Conservation (phyloP, 257 asterid genomes). For the Nyctanthes arbortristis region DNA sequence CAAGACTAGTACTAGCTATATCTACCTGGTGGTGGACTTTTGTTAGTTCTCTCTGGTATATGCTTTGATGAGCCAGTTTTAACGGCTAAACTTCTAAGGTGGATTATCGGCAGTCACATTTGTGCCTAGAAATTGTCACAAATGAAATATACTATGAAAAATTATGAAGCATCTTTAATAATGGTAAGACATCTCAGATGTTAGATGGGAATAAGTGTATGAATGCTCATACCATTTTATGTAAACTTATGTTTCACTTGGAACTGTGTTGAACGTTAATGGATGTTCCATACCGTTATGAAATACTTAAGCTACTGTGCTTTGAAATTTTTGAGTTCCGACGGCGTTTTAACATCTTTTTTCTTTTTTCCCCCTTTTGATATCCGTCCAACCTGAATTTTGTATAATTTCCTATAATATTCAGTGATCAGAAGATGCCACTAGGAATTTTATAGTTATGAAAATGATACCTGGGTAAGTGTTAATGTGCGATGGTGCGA, state of each 20-base stretch:
- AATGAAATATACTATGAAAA: background rate
- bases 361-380: background rate
- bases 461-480: too few relatives aligned
- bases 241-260: background rate
- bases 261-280: background rate
- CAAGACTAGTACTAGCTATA: constrained; percentile 39
- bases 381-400: background rate
- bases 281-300: background rate
- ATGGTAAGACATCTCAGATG: background rate
- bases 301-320: background rate
- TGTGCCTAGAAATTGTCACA: background rate
- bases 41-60: constrained; percentile 39
- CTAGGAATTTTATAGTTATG: too few relatives aligned
- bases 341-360: background rate
- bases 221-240: background rate
- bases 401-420: too few relatives aligned
- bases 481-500: too few relatives aligned
- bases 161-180: background rate
- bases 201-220: background rate
- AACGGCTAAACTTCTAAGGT: background rate
- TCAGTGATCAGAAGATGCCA: too few relatives aligned
- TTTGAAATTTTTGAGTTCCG: background rate
- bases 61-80: constrained; percentile 41
- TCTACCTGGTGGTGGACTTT: constrained; percentile 35
- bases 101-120: background rate